These are phyloP conservation scores for Chlorella vulgaris DNA, from an alignment of 139 green algal genomes.

Conservation along the genomic window DNA sequence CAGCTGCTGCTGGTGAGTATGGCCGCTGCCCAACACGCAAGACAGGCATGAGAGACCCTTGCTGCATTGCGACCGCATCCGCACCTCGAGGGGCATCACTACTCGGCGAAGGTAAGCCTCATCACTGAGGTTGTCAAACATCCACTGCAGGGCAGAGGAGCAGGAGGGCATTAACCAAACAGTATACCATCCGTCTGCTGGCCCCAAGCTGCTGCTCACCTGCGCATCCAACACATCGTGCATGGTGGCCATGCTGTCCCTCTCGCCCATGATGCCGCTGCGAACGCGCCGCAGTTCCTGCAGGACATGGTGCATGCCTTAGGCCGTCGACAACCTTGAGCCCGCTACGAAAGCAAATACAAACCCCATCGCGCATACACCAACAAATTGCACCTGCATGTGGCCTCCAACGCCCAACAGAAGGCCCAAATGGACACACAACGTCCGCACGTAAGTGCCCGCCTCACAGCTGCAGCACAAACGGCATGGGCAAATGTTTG, in stretches of 20 bases:
- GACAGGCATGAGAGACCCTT: too few relatives aligned
- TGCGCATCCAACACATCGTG: conserved; percentile 98
- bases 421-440: conserved; percentile 98
- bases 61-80: too few relatives aligned
- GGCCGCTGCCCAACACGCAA: too few relatives aligned
- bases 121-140: conserved; percentile 91
- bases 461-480: conserved; percentile 83
- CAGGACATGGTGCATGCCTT: conserved; percentile 17
- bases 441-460: conserved; percentile 95
- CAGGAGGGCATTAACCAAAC: not conserved
- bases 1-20: too few relatives aligned
- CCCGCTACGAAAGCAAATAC: too few relatives aligned
- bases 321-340: not conserved
- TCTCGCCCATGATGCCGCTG: conserved; percentile 94
- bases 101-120: conserved; percentile 92
- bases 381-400: conserved; percentile 78
- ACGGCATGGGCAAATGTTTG: not conserved
- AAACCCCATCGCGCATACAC: not conserved
- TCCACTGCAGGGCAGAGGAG: conserved; percentile 91
- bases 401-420: conserved; percentile 95
- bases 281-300: conserved; percentile 96
- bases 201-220: not conserved
- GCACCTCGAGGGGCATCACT: conserved; percentile 94
- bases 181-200: too few relatives aligned
- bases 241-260: conserved; percentile 99